These are phyloP conservation scores for Penicillium sp. DNA, from an alignment of 2,329 filamentous ascomycete genomes.

Conservation along the genomic window DNA sequence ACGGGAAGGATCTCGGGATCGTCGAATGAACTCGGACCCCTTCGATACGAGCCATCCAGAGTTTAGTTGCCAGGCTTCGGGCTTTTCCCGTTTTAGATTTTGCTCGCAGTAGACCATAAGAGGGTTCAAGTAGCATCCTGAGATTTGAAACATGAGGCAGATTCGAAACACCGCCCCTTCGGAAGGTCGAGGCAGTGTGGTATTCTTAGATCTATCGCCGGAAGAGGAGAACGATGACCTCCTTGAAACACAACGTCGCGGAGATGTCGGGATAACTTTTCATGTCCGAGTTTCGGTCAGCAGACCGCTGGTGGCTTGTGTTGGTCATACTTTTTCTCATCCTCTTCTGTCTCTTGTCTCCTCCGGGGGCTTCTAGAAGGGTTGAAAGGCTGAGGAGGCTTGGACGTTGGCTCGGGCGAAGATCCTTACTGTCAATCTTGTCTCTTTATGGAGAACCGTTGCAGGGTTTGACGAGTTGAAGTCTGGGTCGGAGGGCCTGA, in stretches of 20 bases:
- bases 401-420: background rate
- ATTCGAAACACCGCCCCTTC: background rate
- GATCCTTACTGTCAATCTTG: conserved; percentile 6
- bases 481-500: conserved; percentile 9
- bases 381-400: conserved; percentile 1
- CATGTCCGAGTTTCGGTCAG: background rate
- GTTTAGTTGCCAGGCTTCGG: background rate
- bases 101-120: background rate
- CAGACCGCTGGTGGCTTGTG: background rate
- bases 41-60: background rate
- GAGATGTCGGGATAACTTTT: background rate
- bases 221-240: conserved; percentile 1
- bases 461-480: conserved; percentile 4
- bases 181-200: conserved; percentile 1
- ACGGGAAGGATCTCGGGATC: background rate
- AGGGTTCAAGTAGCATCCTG: background rate
- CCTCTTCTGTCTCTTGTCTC: background rate
- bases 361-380: background rate
- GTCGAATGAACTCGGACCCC: background rate
- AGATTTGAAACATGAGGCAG: background rate
- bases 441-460: conserved; percentile 1
- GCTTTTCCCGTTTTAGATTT: conserved; percentile 1
- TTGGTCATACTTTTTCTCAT: background rate
- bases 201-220: conserved; percentile 17
- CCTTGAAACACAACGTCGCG: conserved; percentile 5